Evolutionary conservation across 257 asterid species (phyloP).

Genomic region (Primulina tabacum): DNA sequence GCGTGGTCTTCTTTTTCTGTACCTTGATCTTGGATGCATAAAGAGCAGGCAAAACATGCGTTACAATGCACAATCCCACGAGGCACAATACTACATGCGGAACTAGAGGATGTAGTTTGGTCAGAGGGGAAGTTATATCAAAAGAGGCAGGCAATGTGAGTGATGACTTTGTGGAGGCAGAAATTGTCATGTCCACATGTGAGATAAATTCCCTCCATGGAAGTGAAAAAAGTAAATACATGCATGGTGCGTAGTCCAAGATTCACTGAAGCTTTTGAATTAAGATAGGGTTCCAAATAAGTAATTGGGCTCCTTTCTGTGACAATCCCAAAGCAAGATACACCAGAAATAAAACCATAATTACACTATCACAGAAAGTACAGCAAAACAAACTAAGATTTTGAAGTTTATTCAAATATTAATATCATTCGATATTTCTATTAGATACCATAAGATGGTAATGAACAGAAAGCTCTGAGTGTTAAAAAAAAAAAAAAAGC

Average conservation of each 20-base stretch:
- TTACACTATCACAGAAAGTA: conserved; percentile 5
- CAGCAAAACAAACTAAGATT: conserved; percentile 3
- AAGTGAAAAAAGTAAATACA: not conserved
- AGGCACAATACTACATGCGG: not conserved
- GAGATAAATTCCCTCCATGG: not conserved
- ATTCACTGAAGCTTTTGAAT: not conserved
- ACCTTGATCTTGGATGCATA: not conserved
- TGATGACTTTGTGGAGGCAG: not conserved
- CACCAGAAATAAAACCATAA: conserved; percentile 4
- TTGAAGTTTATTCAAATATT: conserved; percentile 6
- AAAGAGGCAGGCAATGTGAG: not conserved
- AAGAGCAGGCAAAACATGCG: not conserved
- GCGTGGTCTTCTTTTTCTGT: not conserved
- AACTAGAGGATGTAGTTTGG: not conserved
- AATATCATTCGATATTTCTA: not conserved
- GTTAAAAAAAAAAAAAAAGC: not conserved
- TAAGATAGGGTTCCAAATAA: not conserved
- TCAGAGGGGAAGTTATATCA: not conserved
- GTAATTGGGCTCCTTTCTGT: not conserved
- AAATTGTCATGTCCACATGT: not conserved
- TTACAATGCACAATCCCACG: not conserved
- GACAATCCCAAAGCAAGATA: no score
- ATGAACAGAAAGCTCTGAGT: not conserved
- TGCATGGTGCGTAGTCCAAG: not conserved
- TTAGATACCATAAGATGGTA: not conserved